Conservation (phyloP, 495 filamentous ascomycete species). For the Aspergillus indologenus region DNA sequence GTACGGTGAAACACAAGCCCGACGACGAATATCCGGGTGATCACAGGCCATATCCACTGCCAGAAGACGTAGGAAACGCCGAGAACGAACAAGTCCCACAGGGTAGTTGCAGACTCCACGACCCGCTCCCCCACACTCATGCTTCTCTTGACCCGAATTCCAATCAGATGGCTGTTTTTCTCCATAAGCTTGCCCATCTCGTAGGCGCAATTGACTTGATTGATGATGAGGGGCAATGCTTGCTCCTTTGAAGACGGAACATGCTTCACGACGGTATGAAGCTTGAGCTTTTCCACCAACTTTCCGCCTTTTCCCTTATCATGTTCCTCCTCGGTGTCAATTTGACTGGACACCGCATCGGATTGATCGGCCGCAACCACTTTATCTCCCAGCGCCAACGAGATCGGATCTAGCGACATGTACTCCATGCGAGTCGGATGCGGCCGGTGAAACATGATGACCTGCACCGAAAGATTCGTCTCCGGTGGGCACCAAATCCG, state of each 20-base stretch:
- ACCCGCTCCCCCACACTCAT: constrained; percentile 94
- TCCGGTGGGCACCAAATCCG: constrained; percentile 66
- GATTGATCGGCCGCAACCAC: constrained; percentile 27
- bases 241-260: constrained; percentile 77
- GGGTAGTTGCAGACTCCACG: constrained; percentile 84
- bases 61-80: constrained; percentile 68
- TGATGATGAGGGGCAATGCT: constrained; percentile 75
- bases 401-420: constrained; percentile 86
- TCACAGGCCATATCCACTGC: constrained; percentile 73
- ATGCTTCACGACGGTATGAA: constrained; percentile 79
- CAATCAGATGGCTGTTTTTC: constrained; percentile 80
- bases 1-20: constrained; percentile 77
- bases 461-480: constrained; percentile 66
- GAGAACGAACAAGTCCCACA: constrained; percentile 71
- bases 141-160: constrained; percentile 72
- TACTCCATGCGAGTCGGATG: constrained; percentile 92
- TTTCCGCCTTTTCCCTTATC: constrained; percentile 58
- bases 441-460: constrained; percentile 85
- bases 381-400: constrained; percentile 83
- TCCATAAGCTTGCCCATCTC: constrained; percentile 81
- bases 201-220: constrained; percentile 94
- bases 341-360: constrained; percentile 24
- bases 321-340: constrained; percentile 54
- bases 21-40: constrained; percentile 69
- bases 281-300: constrained; percentile 83